Evolutionary conservation across 345 rosid genomes (phyloP), one percentile per base, ranked within the genome.

Genomic region (Rhodamnia rubescens): DNA sequence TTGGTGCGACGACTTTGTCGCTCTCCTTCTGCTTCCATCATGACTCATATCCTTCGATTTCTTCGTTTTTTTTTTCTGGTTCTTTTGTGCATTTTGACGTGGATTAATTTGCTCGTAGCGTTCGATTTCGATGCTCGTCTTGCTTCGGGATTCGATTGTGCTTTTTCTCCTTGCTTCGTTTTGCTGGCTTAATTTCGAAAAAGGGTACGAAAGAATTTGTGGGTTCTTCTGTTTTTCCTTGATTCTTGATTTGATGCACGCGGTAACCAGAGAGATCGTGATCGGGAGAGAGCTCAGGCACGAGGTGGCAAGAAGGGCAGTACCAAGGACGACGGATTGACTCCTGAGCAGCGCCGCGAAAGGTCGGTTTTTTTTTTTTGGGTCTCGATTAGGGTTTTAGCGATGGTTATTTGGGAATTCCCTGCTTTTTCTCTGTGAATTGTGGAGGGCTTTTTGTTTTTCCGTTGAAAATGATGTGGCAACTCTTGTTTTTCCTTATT

Each of bases 331-430:
- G 93, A 91, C 29, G 93, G 93, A 54, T 86, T 92, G 86, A 92
- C 93, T 14, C 93, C 92, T 47, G 95, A 92, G 86, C 95, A 91
- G 84, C 93, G 95, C 87, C 93, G 95, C 8, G 93, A 91, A 78
- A 91, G 93, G 93, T 88, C 51, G 11, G 80, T 59, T 20, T 81
- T 5, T 52, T 32, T 69, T 27, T 32, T 64, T 21, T 11, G 20
- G 44, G 11, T 75, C 83, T 32, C 26, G 11, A 12, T 82, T 61
- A 15, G 22, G 80, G 81, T 36, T 86, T 85, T 2, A 36, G 78
- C 78, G 47, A 32, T 69, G 24, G 47, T 18, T 10, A 20, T 54
- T 20, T 7, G 10, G 57, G 57, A 54, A 54, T 20, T 54, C 24
- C 57, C 24, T 54, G 57, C 57, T 3, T 54, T 54, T 54, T 20